Base-by-base conservation (phyloP, 768 basidiomycete genomes). In the Cystobasidium ongulense region DNA sequence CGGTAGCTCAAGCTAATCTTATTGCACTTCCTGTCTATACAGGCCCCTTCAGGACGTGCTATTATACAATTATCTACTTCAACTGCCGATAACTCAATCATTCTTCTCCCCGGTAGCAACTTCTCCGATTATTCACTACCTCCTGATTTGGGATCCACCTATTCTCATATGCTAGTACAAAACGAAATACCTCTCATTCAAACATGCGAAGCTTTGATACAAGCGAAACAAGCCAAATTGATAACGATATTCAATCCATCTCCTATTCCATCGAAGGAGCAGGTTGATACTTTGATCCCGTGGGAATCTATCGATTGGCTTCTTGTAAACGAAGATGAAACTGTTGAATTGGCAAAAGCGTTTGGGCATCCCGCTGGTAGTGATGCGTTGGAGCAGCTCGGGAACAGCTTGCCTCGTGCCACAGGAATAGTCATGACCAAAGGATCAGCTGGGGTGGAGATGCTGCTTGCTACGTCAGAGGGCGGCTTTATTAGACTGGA, bases 21-120 rank as follows among this genome's bases (percentile, higher is more conserved):
- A 21, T 29, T 1, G 35, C 0, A 5, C 10, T 33, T 2, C 10
- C 52, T 27, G 27, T 15, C 52, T 39, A 39, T 11, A 5, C 27
- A 79, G 78, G 25, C 75, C 7, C 75, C 81, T 10, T 83, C 83
- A 0, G 83, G 83, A 2, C 76, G 82, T 53, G 83, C 83, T 27
- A 80, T 83, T 74, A 84, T 84, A 59, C 83, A 84, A 75, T 74
- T 81, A 11, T 79, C 80, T 5, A 73, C 75, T 18, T 25, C 63
- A 3, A 81, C 82, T 33, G 81, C 81, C 27, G 83, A 84, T 78
- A 84, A 84, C 77, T 81, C 79, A 35, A 84, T 84, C 74, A 81
- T 78, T 43, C 77, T 75, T 61, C 15, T 77, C 8, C 70, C 72
- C 1, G 65, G 65, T 39, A 53, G 77, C 33, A 78, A 78, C 68